phyloP scores from a whole-genome alignment of 257 asterid species.

The Nicotiana benthamiana region DNA sequence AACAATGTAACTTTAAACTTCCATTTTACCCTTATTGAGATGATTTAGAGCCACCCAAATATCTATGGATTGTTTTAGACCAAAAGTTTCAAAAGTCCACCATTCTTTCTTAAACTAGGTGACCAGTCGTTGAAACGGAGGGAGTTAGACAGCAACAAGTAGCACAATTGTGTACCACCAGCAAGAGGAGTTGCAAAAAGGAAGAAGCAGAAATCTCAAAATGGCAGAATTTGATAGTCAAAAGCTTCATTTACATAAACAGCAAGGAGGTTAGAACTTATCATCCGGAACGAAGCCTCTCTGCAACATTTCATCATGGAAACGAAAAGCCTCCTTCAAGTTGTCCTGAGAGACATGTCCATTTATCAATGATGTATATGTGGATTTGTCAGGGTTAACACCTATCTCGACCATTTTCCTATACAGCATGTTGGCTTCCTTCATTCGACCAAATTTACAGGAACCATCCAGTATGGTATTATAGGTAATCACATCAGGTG shows the following conservation, averaged over 20 bases:
- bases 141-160: not conserved
- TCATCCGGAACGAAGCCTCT: slow-evolving; percentile 72
- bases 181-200: not conserved
- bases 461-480: slow-evolving; percentile 51
- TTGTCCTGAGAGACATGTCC: slow-evolving; percentile 55
- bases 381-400: slow-evolving; percentile 41
- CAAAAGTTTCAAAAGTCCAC: too few relatives aligned
- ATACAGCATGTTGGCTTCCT: slow-evolving; percentile 44
- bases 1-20: too few relatives aligned
- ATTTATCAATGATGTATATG: slow-evolving; percentile 48
- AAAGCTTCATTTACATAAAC: not conserved
- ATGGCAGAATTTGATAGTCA: not conserved
- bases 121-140: too few relatives aligned
- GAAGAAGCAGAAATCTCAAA: not conserved
- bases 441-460: slow-evolving; percentile 57
- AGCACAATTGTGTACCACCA: not conserved
- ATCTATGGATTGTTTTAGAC: too few relatives aligned
- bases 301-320: slow-evolving; percentile 68
- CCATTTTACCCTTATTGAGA: too few relatives aligned
- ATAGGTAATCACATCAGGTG: slow-evolving; percentile 49
- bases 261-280: slow-evolving; percentile 34
- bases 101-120: too few relatives aligned
- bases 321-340: slow-evolving; percentile 54
- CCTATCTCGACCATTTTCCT: slow-evolving; percentile 41
- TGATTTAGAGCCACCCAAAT: too few relatives aligned